Evolutionary conservation across 2,329 filamentous ascomycete species (phyloP).

Genomic region (Curvularia hawaiiensis): DNA sequence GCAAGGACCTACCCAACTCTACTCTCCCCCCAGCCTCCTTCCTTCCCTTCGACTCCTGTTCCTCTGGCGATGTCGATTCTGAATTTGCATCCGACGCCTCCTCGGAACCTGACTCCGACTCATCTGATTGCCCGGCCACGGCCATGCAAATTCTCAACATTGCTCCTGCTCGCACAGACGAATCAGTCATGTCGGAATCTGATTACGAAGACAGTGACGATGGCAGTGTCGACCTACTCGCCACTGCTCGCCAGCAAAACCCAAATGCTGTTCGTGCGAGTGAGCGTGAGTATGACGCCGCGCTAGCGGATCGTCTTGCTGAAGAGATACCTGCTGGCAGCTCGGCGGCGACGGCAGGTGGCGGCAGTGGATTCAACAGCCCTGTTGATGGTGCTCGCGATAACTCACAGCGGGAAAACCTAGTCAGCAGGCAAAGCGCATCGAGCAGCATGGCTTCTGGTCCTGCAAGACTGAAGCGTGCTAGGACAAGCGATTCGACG

Average conservation of each 20-base stretch:
- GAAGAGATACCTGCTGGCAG: conserved; percentile 57
- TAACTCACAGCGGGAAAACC: background rate
- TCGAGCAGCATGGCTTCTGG: conserved; percentile 22
- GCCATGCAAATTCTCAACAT: conserved; percentile 40
- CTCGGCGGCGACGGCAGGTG: conserved; percentile 55
- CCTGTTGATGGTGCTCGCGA: conserved; percentile 29
- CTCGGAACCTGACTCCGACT: conserved; percentile 25
- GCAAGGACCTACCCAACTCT: conserved; percentile 63
- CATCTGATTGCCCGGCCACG: conserved; percentile 24
- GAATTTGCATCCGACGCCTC: conserved; percentile 48
- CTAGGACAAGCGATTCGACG: conserved; percentile 21
- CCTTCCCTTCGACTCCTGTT: conserved; percentile 47
- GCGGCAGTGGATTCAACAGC: conserved; percentile 55
- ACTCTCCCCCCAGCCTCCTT: conserved; percentile 53
- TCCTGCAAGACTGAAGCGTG: conserved; percentile 21
- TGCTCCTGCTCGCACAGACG: conserved; percentile 16
- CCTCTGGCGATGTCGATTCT: conserved; percentile 43
- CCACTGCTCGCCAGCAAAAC: conserved; percentile 51
- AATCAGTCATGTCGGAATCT: conserved; percentile 10
- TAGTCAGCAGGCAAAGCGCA: conserved; percentile 9
- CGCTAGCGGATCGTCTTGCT: conserved; percentile 54
- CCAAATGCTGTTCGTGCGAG: conserved; percentile 48
- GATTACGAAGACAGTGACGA: conserved; percentile 45
- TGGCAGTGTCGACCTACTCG: conserved; percentile 52
- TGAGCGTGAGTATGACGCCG: conserved; percentile 55